Conservation (phyloP, 1,284 basidiomycete species). For the Ceratobasidium sp. region DNA sequence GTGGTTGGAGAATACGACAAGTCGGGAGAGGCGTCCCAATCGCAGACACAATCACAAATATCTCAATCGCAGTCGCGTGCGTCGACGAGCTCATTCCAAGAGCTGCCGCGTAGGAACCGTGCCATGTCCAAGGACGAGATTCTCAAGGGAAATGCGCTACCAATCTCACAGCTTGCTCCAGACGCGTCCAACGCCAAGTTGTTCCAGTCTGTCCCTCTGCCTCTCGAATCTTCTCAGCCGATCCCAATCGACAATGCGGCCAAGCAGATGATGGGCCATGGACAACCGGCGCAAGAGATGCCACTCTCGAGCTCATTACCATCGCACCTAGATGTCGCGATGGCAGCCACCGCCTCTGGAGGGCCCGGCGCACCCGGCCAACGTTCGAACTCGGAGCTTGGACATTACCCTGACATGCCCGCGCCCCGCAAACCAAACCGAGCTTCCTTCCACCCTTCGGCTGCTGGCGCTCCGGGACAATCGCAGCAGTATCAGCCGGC, state of each 20-base stretch:
- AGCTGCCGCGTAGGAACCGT: constrained; percentile 50
- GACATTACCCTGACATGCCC: constrained; percentile 75
- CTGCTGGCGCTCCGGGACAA: constrained; percentile 57
- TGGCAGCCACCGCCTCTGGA: constrained; percentile 52
- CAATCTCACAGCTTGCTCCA: constrained; percentile 67
- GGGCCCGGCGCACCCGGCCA: constrained; percentile 56
- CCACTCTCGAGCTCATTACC: constrained; percentile 68
- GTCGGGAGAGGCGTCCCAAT: constrained; percentile 8
- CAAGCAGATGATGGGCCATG: constrained; percentile 57
- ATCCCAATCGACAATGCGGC: constrained; percentile 58
- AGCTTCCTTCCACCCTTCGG: constrained; percentile 64
- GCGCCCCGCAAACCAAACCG: constrained; percentile 42
- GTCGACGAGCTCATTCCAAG: constrained; percentile 65
- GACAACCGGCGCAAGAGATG: constrained; percentile 49
- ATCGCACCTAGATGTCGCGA: constrained; percentile 58
- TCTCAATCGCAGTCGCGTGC: constrained; percentile 61
- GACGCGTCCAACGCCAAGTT: constrained; percentile 71
- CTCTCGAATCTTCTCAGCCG: constrained; percentile 53
- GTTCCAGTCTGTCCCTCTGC: constrained; percentile 61
- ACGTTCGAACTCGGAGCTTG: constrained; percentile 79
- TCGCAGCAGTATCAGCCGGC: constrained; percentile 49
- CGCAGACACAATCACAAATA: constrained; percentile 30
- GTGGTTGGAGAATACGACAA: constrained; percentile 53
- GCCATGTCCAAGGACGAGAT: constrained; percentile 72
- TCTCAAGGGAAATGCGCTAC: constrained; percentile 66